Evolutionary conservation across 176 grass and related monocot species (phyloP), one percentile per base, ranked within the genome.

Genomic region (Tillandsia leiboldiana): DNA sequence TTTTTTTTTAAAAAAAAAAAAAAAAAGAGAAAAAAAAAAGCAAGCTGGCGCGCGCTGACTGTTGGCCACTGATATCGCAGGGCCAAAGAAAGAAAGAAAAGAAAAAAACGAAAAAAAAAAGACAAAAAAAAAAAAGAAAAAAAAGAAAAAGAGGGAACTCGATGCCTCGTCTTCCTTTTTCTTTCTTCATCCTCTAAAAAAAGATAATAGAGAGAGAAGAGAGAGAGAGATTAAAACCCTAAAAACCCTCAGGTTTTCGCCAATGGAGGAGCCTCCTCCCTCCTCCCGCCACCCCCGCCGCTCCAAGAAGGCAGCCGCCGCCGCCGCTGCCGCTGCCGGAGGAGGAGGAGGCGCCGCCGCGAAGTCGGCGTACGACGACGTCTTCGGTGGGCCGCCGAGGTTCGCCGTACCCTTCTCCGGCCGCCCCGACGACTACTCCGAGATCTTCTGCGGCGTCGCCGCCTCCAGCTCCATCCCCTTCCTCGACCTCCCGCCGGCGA

Each of bases 391-490:
- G 15, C 79, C 84, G 3, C 87, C 84, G 17, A 78, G 71, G 69
- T 77, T 79, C 85, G n/a, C 80, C 48, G 77, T 76, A 17, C 63
- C 84, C 11, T 82, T 84, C 61, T 52, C 72, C 9, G 71, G 53
- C 7, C 73, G 49, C 4, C 77, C 73, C 53, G 86, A 65, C 48
- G 92, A 89, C 81, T 96, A 96, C 81, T 26, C 70, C 47, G 89
- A 92, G 71, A 80, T 96, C 52, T 96, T 96, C 66, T 85, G 86
- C 20, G 89, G 83, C 70, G 83, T 87, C 26, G 75, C 83, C 3
- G 78, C 75, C 12, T 92, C 93, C 0, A 90, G 88, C 88, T 89
- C 83, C 78, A 96, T 96, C 52, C 93, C 93, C 11, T 89, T 84
- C 64, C 93, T 96, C 70, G 88, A 96, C 72, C 83, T 96, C 12